phyloP scores from a whole-genome alignment of 169 alveolate species.

The Perkinsus marinus region DNA sequence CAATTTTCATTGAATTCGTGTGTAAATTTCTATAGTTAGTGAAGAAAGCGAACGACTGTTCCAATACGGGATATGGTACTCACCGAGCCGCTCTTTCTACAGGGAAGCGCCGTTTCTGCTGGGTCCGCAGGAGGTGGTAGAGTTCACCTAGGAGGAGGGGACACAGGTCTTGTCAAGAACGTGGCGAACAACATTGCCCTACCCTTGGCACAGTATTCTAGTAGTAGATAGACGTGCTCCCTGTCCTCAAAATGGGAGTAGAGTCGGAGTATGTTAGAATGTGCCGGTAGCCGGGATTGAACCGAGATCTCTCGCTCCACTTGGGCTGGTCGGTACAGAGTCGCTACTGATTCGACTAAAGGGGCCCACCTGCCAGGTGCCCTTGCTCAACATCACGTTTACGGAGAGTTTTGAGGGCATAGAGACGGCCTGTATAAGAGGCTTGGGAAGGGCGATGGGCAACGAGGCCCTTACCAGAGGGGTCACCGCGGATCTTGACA shows the following conservation, averaged over 20 bases:
- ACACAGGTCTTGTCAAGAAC: not conserved
- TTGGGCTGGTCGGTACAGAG: not conserved
- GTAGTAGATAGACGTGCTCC: not conserved
- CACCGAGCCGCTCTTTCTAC: not conserved
- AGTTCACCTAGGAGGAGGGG: not conserved
- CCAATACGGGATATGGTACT: not conserved
- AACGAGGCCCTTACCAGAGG: not conserved
- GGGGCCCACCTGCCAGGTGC: not conserved
- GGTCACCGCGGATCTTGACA: not conserved
- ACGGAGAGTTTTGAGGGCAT: not conserved
- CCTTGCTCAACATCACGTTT: not conserved
- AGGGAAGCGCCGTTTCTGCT: not conserved
- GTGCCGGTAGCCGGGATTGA: not conserved
- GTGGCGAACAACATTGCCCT: not conserved
- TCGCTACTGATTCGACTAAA: not conserved
- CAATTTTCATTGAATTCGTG: no score
- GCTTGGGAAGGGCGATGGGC: no score
- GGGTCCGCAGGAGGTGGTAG: not conserved
- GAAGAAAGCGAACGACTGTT: no score
- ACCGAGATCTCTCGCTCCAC: not conserved
- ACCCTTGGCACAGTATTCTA: not conserved
- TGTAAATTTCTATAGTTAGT: no score
- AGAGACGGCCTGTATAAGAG: not conserved
- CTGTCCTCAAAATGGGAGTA: not conserved
- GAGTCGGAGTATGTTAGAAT: not conserved